Evolutionary conservation across 1,139 yeast genomes (phyloP).

Genomic region (Yamadazyma spencermartinsiae): DNA sequence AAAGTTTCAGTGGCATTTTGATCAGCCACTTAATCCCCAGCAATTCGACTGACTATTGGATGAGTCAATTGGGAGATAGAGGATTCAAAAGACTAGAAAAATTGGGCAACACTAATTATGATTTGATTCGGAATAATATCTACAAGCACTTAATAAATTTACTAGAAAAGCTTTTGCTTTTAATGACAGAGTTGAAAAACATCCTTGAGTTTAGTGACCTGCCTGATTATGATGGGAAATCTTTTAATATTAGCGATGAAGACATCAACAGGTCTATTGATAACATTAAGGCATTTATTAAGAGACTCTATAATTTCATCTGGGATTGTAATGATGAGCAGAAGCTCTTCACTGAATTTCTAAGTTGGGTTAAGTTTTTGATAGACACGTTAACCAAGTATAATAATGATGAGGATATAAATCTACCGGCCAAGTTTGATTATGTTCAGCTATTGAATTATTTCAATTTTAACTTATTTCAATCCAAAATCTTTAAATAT

Average conservation of each 20-base stretch:
- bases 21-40: slow-evolving; percentile 58
- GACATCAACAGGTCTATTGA: slow-evolving; percentile 28
- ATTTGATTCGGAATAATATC: slow-evolving; percentile 42
- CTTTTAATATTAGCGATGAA: slow-evolving; percentile 29
- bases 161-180: slow-evolving; percentile 55
- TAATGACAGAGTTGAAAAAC: slow-evolving; percentile 51
- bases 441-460: slow-evolving; percentile 31
- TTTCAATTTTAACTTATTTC: slow-evolving; percentile 28
- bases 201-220: slow-evolving; percentile 35
- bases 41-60: slow-evolving; percentile 39
- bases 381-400: slow-evolving; percentile 39
- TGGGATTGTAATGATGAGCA: slow-evolving; percentile 56
- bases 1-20: slow-evolving; percentile 47
- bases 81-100: slow-evolving; percentile 62
- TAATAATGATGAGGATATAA: slow-evolving; percentile 32
- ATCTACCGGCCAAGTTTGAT: slow-evolving; percentile 20
- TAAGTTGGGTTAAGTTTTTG: slow-evolving; percentile 48
- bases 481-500: slow-evolving; percentile 25
- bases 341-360: slow-evolving; percentile 48
- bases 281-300: slow-evolving; percentile 32
- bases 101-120: slow-evolving; percentile 52
- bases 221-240: slow-evolving; percentile 15
- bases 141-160: slow-evolving; percentile 56
- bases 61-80: slow-evolving; percentile 63
- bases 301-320: slow-evolving; percentile 38